Percentiles rank a stretch among this genome's conserved stretches.
These are phyloP conservation scores for Oropetium thomaeum DNA, from an alignment of 176 grass and related monocot species.

Conservation along the genomic window DNA sequence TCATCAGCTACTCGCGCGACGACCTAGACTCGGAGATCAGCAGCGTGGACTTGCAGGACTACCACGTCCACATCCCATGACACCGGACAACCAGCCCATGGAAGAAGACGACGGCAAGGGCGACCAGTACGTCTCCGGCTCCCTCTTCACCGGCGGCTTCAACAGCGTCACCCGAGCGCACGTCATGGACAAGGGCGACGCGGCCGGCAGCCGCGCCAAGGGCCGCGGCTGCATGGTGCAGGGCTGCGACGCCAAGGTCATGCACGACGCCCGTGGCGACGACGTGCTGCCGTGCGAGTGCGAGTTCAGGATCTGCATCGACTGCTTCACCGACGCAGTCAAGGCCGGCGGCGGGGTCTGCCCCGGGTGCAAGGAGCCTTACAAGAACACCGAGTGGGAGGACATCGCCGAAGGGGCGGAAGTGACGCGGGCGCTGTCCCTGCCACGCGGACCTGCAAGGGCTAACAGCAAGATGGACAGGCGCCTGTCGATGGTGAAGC, in stretches of 20 bases:
- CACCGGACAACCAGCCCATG: constrained; percentile 90
- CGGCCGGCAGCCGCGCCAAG: constrained; percentile 27
- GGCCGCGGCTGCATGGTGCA: constrained; percentile 53
- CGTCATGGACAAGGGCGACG: constrained; percentile 52
- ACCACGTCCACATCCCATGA: constrained; percentile 97
- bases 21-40: constrained; percentile 96
- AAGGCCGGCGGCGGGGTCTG: constrained; percentile 52
- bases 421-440: constrained; percentile 52
- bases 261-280: constrained; percentile 57
- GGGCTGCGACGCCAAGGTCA: constrained; percentile 62
- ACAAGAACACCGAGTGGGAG: constrained; percentile 79
- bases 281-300: constrained; percentile 79
- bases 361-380: constrained; percentile 88
- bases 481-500: constrained; percentile 60
- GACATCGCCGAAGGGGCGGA: constrained; percentile 30
- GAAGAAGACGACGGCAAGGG: constrained; percentile 47
- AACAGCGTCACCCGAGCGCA: constrained; percentile 84
- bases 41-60: constrained; percentile 88
- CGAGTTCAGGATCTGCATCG: constrained; percentile 86
- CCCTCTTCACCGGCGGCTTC: constrained; percentile 96
- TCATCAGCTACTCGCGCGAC: constrained; percentile 97
- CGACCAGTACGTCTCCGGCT: constrained; percentile 72
- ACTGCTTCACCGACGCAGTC: constrained; percentile 91
- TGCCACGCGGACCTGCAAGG: constrained; percentile 27
- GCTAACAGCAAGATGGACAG: constrained; percentile 52